phyloP scores from a whole-genome alignment of 768 basidiomycete genomes.

The Tylopilus plumbeoviolaceoides region DNA sequence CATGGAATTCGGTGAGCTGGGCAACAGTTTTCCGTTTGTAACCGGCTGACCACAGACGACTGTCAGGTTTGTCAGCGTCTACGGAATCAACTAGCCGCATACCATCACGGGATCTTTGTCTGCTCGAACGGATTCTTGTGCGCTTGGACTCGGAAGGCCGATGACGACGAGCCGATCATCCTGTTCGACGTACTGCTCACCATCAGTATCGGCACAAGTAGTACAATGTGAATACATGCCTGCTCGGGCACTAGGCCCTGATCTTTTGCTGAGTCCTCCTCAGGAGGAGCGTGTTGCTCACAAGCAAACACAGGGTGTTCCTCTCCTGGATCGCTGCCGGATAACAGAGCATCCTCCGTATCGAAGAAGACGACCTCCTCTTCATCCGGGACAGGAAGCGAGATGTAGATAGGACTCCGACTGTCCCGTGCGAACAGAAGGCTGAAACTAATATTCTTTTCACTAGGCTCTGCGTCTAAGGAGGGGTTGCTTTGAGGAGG shows the following conservation, averaged over 20 bases:
- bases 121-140: not conserved
- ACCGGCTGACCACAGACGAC: conserved; percentile 1
- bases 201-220: not conserved
- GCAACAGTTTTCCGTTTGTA: not conserved
- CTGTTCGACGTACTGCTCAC: not conserved
- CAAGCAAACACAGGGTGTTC: not conserved
- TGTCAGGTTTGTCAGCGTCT: not conserved
- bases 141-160: not conserved
- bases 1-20: not conserved
- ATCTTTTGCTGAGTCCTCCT: not conserved
- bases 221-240: not conserved
- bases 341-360: not conserved
- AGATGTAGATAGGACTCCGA: conserved; percentile 1
- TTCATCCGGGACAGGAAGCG: conserved; percentile 15
- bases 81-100: not conserved
- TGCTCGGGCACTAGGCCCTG: not conserved
- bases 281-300: not conserved
- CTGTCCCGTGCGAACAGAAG: not conserved
- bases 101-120: not conserved
- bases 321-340: not conserved
- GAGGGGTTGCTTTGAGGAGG: not conserved
- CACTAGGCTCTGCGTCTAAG: not conserved
- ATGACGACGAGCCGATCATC: not conserved
- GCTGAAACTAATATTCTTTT: not conserved
- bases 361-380: conserved; percentile 19